phyloP scores from a whole-genome alignment of 768 basidiomycete genomes.

The Hypholoma fasciculare region DNA sequence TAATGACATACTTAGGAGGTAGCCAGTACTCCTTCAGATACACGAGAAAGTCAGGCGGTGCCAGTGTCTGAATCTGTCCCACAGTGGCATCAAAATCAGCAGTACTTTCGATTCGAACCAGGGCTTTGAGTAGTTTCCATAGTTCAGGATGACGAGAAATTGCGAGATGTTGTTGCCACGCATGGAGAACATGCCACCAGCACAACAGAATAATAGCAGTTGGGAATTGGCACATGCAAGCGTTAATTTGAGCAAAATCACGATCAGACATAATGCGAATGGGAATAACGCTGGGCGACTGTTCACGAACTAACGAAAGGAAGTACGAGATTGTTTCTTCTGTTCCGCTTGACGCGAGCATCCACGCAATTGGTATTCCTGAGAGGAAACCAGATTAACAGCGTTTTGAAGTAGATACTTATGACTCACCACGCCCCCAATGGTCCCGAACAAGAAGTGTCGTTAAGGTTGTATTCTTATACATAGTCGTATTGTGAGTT shows the following conservation, averaged over 20 bases:
- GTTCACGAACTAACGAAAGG: not conserved
- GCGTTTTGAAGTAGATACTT: no score
- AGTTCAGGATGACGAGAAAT: conserved; percentile 11
- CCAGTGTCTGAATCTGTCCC: conserved; percentile 11
- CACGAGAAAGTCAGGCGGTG: conserved; percentile 7
- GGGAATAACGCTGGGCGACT: not conserved
- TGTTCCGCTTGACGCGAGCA: conserved; percentile 17
- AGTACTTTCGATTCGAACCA: conserved; percentile 17
- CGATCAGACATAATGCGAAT: no score
- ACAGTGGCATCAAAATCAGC: conserved; percentile 17
- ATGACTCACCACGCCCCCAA: conserved; percentile 15
- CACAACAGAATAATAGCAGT: conserved; percentile 15
- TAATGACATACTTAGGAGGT: not conserved
- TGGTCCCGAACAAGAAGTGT: conserved; percentile 6
- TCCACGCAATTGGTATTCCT: conserved; percentile 13
- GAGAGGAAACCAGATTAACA: no score
- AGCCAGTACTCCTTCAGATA: conserved; percentile 22
- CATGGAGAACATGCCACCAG: conserved; percentile 32
- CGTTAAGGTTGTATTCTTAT: conserved; percentile 10
- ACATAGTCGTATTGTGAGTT: conserved; percentile 15
- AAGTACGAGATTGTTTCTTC: conserved; percentile 18
- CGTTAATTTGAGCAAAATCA: no score
- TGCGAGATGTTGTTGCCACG: conserved; percentile 26
- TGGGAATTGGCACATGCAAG: not conserved
- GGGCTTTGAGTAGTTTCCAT: conserved; percentile 20